These are phyloP conservation scores for Cladosporium oxysporum DNA, from an alignment of 2,329 filamentous ascomycete species.

Conservation along the genomic window DNA sequence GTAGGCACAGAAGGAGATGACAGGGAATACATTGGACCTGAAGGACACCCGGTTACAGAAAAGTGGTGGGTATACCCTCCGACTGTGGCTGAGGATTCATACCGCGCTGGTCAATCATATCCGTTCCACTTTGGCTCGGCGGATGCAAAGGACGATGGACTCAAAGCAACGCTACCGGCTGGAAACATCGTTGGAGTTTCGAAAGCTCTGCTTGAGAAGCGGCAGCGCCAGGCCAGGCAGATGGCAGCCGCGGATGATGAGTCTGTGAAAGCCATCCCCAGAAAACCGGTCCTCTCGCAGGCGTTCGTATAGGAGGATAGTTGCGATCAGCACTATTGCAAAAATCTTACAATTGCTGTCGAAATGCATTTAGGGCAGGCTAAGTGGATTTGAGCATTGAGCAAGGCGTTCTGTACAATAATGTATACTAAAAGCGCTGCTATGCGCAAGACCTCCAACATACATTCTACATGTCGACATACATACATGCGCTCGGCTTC, in stretches of 20 bases:
- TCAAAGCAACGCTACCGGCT: slow-evolving; percentile 25
- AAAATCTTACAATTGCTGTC: neutral
- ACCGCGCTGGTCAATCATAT: slow-evolving; percentile 37
- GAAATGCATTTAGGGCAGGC: neutral
- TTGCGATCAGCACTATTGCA: neutral
- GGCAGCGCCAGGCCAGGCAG: neutral
- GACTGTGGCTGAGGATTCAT: slow-evolving; percentile 39
- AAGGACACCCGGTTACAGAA: slow-evolving; percentile 47
- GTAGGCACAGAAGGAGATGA: slow-evolving; percentile 44
- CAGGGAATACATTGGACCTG: slow-evolving; percentile 40
- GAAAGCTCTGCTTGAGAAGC: slow-evolving; percentile 24
- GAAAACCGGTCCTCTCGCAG: neutral
- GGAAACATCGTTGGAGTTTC: slow-evolving; percentile 28
- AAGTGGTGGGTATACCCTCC: slow-evolving; percentile 51
- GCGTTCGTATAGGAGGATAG: neutral
- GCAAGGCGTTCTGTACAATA: neutral
- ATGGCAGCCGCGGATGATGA: neutral
- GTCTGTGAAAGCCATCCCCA: neutral
- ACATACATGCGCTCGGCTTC: no score
- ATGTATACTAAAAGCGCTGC: neutral
- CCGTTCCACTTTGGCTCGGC: slow-evolving; percentile 35
- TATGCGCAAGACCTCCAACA: neutral
- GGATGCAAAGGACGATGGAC: slow-evolving; percentile 27
- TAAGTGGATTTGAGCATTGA: neutral
- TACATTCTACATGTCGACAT: neutral